Conservation (phyloP, 1,139 yeast species). For the Debaryomyces nepalensis region DNA sequence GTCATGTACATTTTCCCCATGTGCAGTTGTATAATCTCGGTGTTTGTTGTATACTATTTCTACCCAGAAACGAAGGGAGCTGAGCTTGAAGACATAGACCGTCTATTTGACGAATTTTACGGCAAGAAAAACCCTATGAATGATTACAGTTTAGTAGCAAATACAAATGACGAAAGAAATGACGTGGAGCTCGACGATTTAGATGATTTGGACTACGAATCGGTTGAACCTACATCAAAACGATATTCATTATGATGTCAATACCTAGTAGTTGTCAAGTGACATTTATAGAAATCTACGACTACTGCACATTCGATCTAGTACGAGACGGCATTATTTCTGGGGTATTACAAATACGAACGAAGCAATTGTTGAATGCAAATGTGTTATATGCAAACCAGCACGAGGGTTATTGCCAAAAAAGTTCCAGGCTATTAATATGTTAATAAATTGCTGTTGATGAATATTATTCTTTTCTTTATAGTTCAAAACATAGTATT, state of each 20-base stretch:
- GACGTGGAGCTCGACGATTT: slow-evolving; percentile 18
- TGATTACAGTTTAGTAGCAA: slow-evolving; percentile 21
- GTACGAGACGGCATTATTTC: background rate
- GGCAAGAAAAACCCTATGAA: slow-evolving; percentile 23
- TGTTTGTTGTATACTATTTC: slow-evolving; percentile 58
- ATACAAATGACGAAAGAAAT: slow-evolving; percentile 9
- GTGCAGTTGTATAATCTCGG: slow-evolving; percentile 47
- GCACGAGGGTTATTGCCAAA: background rate
- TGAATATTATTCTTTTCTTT: background rate
- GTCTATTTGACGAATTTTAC: slow-evolving; percentile 66
- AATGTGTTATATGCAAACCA: slow-evolving; percentile 1
- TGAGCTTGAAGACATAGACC: slow-evolving; percentile 86
- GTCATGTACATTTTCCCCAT: slow-evolving; percentile 56
- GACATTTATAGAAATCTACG: slow-evolving; percentile 3
- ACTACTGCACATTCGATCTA: no score
- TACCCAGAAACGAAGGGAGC: slow-evolving; percentile 94
- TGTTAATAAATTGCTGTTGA: slow-evolving; percentile 1
- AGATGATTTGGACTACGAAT: slow-evolving; percentile 25
- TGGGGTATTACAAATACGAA: slow-evolving; percentile 2
- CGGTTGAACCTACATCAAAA: slow-evolving; percentile 1
- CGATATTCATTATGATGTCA: slow-evolving; percentile 5
- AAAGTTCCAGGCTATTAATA: slow-evolving; percentile 4
- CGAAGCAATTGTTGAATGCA: slow-evolving; percentile 1
- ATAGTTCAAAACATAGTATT: slow-evolving; percentile 5
- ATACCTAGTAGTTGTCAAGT: slow-evolving; percentile 1